Base-by-base conservation (phyloP, 2,329 filamentous ascomycete species). In the Aspergillus ruber region DNA sequence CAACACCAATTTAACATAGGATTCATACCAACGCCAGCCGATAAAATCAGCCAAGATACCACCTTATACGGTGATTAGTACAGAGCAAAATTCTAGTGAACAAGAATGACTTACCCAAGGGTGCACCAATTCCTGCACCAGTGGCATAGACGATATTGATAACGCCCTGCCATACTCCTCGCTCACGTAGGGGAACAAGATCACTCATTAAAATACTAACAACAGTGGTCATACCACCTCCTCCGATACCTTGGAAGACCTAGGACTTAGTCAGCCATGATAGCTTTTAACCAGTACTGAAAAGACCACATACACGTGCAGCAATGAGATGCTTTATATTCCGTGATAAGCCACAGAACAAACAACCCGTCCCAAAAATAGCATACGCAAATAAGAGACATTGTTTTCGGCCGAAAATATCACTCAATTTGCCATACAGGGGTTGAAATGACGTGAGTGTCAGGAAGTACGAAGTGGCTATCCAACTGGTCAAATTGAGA, bases 361-460 rank as follows among this genome's bases (percentile, higher is more conserved):
- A 47, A 50, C 64, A 67, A n/a, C 79, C 76, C 68, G 68, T 52
- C 1, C 73, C 73, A 48, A 82, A 81, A n/a, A 81, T 61, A 2
- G 65, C 60, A 59, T 82, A 82, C 1, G 75, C 72, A 10, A 69
- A 61, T 2, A 81, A 60, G 0, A 83, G 63, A 21, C 81, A 67
- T 0, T 62, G 55, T 50, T 78, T 80, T 2, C 79, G 75, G 6
- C 79, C 79, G 56, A 80, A 83, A 13, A 81, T 76, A 56, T 81
- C 77, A 53, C 77, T 80, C n/a, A 82, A 58, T 54, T 82, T 81
- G 0, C 76, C 79, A 50, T 77, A 79, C 62, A 84, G 50, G 54
- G 86, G 86, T 61, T 90, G 86, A 56, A 85, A 88, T 18, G 83
- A 83, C 3, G 85, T 87, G 44, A 88, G 69, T 1, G 86, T 88